Percentiles rank a stretch among this genome's conserved stretches.
Conservation (phyloP, 1,139 yeast genomes). For the Yamadazyma jaroonii region DNA sequence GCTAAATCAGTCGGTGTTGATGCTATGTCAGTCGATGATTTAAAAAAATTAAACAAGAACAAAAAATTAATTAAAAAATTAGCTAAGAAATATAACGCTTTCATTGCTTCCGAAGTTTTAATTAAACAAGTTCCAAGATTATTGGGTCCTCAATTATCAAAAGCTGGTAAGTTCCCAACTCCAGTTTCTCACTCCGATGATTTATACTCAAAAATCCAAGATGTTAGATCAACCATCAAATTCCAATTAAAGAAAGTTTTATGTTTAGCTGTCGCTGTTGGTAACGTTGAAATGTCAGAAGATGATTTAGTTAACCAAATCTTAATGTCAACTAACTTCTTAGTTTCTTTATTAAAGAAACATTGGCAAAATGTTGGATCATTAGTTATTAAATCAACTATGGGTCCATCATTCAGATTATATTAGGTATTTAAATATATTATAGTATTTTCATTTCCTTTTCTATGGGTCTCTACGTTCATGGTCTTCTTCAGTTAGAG, state of each 20-base stretch:
- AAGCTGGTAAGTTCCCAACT: conserved; percentile 99
- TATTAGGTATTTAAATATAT: conserved; percentile 56
- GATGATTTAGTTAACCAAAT: conserved; percentile 96
- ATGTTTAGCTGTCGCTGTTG: conserved; percentile 93
- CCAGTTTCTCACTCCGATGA: conserved; percentile 99
- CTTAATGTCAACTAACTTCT: conserved; percentile 98
- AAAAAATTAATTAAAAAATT: conserved; percentile 99
- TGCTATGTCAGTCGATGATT: conserved; percentile 99
- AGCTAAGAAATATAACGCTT: conserved; percentile 99
- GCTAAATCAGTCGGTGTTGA: conserved; percentile 99
- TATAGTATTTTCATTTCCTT: conserved; percentile 3
- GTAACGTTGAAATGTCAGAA: conserved; percentile 98
- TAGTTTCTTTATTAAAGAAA: conserved; percentile 99
- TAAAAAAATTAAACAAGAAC: conserved; percentile 99
- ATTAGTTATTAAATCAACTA: conserved; percentile 96
- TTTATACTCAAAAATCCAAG: conserved; percentile 91
- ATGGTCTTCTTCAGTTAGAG: no score
- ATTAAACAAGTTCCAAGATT: conserved; percentile 99
- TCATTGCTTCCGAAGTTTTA: conserved; percentile 98
- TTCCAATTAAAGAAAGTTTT: conserved; percentile 98
- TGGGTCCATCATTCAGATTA: conserved; percentile 99
- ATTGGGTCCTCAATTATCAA: conserved; percentile 99
- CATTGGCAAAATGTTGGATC: conserved; percentile 99
- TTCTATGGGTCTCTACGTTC: no score
- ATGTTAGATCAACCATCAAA: conserved; percentile 99